Conservation (phyloP, 2,329 filamentous ascomycete species). For the Sphaerostilbella broomeana region DNA sequence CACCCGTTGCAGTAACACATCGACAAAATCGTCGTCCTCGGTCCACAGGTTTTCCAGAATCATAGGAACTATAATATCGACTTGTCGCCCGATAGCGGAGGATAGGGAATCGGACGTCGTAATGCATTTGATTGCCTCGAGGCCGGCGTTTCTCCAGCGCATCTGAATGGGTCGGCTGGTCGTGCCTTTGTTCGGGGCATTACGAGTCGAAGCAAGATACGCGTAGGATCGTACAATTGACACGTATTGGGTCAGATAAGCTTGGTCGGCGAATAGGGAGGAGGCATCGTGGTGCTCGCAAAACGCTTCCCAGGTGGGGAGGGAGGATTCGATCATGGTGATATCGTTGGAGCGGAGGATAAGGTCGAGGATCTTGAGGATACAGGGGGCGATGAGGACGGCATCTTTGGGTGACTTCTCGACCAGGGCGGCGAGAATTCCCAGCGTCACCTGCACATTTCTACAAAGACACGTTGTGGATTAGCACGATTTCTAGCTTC, state of each 20-base stretch:
- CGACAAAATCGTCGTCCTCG: constrained; percentile 62
- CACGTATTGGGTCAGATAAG: constrained; percentile 76
- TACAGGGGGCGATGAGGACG: constrained; percentile 76
- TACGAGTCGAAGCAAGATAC: constrained; percentile 63
- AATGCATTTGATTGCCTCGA: constrained; percentile 74
- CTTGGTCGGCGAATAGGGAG: constrained; percentile 76
- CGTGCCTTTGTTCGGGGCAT: constrained; percentile 43
- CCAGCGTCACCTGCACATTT: constrained; percentile 89
- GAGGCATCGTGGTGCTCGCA: constrained; percentile 84
- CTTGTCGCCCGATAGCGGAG: constrained; percentile 67
- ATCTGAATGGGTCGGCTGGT: constrained; percentile 68
- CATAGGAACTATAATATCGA: constrained; percentile 73
- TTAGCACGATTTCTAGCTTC: too few species aligned
- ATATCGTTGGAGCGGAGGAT: constrained; percentile 83
- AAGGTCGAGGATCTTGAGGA: constrained; percentile 76
- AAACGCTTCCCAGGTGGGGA: constrained; percentile 80
- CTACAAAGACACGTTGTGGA: constrained; percentile 37
- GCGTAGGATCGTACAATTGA: constrained; percentile 76
- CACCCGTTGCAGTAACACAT: constrained; percentile 59
- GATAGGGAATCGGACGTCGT: constrained; percentile 73
- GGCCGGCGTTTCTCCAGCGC: constrained; percentile 67
- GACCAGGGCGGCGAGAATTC: constrained; percentile 85
- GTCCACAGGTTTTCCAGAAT: constrained; percentile 83
- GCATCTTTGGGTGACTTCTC: constrained; percentile 89
- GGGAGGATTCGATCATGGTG: constrained; percentile 84